phyloP scores from a whole-genome alignment of 176 grass and related monocot genomes.

The Raddia distichophylla region DNA sequence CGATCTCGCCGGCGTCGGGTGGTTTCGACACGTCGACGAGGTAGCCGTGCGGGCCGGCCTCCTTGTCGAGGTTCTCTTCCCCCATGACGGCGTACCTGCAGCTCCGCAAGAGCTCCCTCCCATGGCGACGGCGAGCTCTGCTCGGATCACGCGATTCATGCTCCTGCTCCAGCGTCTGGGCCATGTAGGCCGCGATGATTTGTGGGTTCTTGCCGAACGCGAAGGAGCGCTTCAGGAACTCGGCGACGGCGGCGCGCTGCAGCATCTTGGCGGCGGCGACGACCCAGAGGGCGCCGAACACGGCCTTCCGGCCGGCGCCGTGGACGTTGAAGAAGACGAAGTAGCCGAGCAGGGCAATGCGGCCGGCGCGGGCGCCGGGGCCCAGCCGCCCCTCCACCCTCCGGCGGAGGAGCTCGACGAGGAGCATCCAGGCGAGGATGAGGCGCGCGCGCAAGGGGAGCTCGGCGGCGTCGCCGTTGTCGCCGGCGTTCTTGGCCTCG shows the following conservation, averaged over 20 bases:
- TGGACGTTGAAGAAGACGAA: constrained; percentile 32
- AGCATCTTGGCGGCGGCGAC: not conserved
- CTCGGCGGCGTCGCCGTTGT: not conserved
- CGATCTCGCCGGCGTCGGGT: not conserved
- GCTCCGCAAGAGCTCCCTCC: not conserved
- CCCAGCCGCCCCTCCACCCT: not conserved
- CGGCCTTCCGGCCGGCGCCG: not conserved
- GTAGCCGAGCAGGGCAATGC: not conserved
- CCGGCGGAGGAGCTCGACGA: constrained; percentile 30
- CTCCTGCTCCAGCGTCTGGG: not conserved
- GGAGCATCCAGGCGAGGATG: constrained; percentile 27
- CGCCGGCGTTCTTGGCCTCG: constrained; percentile 14
- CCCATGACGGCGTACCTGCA: constrained; percentile 32
- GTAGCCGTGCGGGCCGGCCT: constrained; percentile 13
- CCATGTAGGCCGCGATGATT: constrained; percentile 8
- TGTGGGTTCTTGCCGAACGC: constrained; percentile 18
- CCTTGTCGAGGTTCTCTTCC: not conserved
- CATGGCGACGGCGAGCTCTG: not conserved
- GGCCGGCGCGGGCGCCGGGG: not conserved
- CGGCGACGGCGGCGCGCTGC: not conserved
- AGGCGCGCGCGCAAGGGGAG: not conserved
- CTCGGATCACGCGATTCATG: not conserved
- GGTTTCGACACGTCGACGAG: not conserved
- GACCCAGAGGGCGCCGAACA: constrained; percentile 32
- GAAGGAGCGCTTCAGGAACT: not conserved